Evolutionary conservation across 768 basidiomycete species (phyloP).

Genomic region (Tricholoma terreum): DNA sequence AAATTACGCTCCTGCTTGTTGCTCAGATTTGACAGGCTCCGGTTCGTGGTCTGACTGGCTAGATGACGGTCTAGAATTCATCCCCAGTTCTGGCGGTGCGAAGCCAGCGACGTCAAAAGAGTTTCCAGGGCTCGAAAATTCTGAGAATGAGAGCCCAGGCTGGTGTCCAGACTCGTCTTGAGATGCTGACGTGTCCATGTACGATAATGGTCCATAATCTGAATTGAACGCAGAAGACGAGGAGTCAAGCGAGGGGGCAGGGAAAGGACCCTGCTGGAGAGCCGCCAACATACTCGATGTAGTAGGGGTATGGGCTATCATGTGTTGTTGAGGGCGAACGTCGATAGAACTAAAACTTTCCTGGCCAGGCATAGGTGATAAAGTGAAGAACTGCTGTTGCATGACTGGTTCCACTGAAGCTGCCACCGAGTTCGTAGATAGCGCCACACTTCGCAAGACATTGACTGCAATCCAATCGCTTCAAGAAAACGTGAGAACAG

Average conservation of each 20-base stretch:
- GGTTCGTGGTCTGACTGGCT: slow-evolving; percentile 63
- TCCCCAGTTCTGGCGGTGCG: slow-evolving; percentile 61
- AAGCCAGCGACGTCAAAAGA: slow-evolving; percentile 73
- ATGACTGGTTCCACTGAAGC: slow-evolving; percentile 90
- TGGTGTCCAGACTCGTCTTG: slow-evolving; percentile 68
- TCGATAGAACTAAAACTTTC: slow-evolving; percentile 72
- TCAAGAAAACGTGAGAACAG: slow-evolving; percentile 1
- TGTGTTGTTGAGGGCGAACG: slow-evolving; percentile 50
- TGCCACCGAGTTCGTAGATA: slow-evolving; percentile 89
- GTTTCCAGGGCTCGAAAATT: slow-evolving; percentile 59
- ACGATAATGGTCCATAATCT: slow-evolving; percentile 70
- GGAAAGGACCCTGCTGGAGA: slow-evolving; percentile 74
- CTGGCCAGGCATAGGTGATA: slow-evolving; percentile 88
- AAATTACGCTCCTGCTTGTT: slow-evolving; percentile 33
- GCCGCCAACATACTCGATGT: slow-evolving; percentile 91
- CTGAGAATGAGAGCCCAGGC: slow-evolving; percentile 65
- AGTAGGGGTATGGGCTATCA: slow-evolving; percentile 80
- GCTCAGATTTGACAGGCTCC: slow-evolving; percentile 69
- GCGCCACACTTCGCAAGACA: slow-evolving; percentile 79
- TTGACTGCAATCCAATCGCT: slow-evolving; percentile 93
- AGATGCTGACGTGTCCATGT: slow-evolving; percentile 68
- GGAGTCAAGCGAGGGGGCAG: slow-evolving; percentile 63
- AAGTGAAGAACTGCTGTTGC: slow-evolving; percentile 83
- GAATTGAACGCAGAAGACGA: slow-evolving; percentile 58
- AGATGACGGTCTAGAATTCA: slow-evolving; percentile 48